Percentiles rank a stretch among this genome's conserved stretches.
Evolutionary conservation across 2,329 filamentous ascomycete genomes (phyloP).

Genomic region (Cryphonectria nitschkei): DNA sequence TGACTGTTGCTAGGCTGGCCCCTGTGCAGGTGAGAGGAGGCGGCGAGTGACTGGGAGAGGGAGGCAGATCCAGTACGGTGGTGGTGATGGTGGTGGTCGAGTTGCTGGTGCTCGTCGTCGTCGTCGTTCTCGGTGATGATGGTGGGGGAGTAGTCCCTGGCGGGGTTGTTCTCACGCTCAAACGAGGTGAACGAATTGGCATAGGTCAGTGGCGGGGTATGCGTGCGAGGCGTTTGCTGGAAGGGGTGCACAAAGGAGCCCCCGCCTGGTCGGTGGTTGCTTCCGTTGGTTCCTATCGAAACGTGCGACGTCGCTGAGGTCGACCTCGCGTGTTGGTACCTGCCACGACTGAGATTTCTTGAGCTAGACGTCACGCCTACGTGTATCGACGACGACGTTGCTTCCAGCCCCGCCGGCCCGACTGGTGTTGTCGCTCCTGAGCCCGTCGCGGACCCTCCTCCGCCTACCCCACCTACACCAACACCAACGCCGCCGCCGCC

Average conservation of each 20-base stretch:
- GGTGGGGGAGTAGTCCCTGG: slow-evolving; percentile 58
- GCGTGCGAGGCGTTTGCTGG: slow-evolving; percentile 64
- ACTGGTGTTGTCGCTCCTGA: slow-evolving; percentile 31
- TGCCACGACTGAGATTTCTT: slow-evolving; percentile 33
- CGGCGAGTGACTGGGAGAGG: slow-evolving; percentile 29
- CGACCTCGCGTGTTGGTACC: slow-evolving; percentile 60
- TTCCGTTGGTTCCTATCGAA: slow-evolving; percentile 59
- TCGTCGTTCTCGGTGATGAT: slow-evolving; percentile 60
- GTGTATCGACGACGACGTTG: background rate
- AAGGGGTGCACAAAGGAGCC: slow-evolving; percentile 64
- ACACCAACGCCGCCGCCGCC: slow-evolving; percentile 1
- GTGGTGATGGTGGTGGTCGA: background rate
- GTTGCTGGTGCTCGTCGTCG: slow-evolving; percentile 45
- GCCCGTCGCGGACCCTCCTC: slow-evolving; percentile 12
- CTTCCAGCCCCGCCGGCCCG: slow-evolving; percentile 34
- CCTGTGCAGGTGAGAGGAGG: slow-evolving; percentile 34
- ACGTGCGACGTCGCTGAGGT: slow-evolving; percentile 61
- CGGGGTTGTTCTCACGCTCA: slow-evolving; percentile 40
- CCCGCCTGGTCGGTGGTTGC: slow-evolving; percentile 47
- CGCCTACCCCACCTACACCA: background rate
- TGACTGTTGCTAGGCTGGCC: slow-evolving; percentile 36
- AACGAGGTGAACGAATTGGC: slow-evolving; percentile 59
- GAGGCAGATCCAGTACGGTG: slow-evolving; percentile 26
- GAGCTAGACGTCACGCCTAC: slow-evolving; percentile 4
- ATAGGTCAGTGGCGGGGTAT: slow-evolving; percentile 63